Evolutionary conservation across 108 stramenopile genomes (phyloP).

Genomic region (Nannochloropsis salina): DNA sequence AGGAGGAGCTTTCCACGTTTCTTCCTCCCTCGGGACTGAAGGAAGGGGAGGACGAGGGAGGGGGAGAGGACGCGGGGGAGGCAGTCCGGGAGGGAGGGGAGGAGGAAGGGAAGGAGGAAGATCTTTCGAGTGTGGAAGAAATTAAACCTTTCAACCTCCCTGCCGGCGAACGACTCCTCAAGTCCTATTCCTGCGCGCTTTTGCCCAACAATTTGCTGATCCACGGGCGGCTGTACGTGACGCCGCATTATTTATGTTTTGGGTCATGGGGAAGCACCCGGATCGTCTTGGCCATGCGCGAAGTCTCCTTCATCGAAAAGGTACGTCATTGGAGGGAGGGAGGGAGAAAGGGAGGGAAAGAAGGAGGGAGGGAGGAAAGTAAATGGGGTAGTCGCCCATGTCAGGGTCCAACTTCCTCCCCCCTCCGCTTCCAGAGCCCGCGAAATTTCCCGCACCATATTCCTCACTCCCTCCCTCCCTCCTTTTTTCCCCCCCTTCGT

Average conservation of each 20-base stretch:
- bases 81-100: background rate
- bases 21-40: background rate
- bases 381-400: background rate
- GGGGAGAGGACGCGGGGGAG: background rate
- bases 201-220: conserved; percentile 13
- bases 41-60: background rate
- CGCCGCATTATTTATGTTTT: background rate
- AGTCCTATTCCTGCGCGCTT: conserved; percentile 1
- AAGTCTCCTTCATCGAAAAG: background rate
- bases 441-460: background rate
- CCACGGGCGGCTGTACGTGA: background rate
- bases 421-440: no score
- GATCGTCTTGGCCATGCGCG: background rate
- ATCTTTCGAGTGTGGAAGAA: background rate
- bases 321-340: background rate
- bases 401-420: no score
- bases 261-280: background rate
- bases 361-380: background rate
- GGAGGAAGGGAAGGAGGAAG: background rate
- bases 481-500: background rate
- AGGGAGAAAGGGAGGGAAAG: background rate
- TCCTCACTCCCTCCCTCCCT: background rate
- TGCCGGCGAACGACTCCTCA: background rate
- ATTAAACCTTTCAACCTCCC: conserved; percentile 1
- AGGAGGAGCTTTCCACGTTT: background rate